Base-by-base conservation (phyloP, 371 early-diverging fungal species). In the Haplosporangium sp. region DNA sequence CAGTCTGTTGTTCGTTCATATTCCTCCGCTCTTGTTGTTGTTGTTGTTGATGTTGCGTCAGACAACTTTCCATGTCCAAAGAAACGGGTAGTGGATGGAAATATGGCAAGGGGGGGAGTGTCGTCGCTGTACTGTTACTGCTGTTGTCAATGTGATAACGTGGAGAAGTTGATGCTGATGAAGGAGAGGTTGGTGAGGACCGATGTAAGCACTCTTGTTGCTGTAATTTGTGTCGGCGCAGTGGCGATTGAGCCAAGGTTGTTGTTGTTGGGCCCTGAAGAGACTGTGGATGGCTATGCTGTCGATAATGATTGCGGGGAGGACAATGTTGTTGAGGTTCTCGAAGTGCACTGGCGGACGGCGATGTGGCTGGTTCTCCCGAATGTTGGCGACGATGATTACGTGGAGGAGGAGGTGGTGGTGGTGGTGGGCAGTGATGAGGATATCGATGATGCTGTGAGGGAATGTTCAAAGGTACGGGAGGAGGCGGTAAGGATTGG, bases 241-340 rank as follows among this genome's bases (percentile, higher is more conserved):
- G 64, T 23, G 71, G 71, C 9, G 64, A 64, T 43, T 70, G 71
- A 6, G 64, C 64, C 42, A 70, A 47, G 3, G 71, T 70, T n/a
- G 71, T 70, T 29, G 64, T 21, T 3, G 71, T 70, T 13, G 71
- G 71, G 11, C 69, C 69, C 13, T 18, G 57, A 8, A 51, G 50
- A 36, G 37, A 63, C 50, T 55, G 57, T 12, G 64, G 64, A 42
- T 64, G 64, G 57, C 64, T 64, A 40, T 57, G 57, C 51, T 64
- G 64, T 6, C 64, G 56, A 40, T 50, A 48, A 36, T 64, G 64
- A 38, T 46, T 21, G 10, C 23, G 64, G 16, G 16, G n/a, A 43
- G 55, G 23, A 23, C 3, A 55, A 16, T 55, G 55, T 9, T 62
- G 54, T 29, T 29, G 29, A 29, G 4, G 50, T 20, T 48, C 18